phyloP scores from a whole-genome alignment of 129 eudicot genomes.

The Dittrichia graveolens region DNA sequence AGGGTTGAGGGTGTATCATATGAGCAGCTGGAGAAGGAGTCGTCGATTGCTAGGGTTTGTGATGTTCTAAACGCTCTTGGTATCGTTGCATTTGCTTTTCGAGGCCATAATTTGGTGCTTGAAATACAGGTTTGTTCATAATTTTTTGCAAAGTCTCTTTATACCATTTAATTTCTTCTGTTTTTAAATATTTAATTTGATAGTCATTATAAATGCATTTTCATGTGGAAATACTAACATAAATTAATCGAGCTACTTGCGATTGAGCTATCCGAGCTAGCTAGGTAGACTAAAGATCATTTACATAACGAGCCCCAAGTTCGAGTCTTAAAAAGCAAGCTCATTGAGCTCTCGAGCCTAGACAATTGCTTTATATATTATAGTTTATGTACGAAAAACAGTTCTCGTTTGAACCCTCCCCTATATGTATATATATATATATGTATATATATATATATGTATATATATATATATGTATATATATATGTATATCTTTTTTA shows the following conservation, averaged over 20 bases:
- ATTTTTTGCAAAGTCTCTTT: neutral
- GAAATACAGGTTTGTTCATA: constrained; percentile 57
- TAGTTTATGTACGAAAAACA: too few species aligned
- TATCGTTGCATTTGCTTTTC: constrained; percentile 55
- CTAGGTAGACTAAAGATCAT: too few species aligned
- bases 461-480: too few species aligned
- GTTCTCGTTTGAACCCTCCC: too few species aligned
- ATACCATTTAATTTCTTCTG: neutral
- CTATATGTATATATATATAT: too few species aligned
- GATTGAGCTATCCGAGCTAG: too few species aligned
- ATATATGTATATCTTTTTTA: too few species aligned
- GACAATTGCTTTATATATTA: too few species aligned
- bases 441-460: too few species aligned
- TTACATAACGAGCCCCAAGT: too few species aligned
- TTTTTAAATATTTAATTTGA: neutral
- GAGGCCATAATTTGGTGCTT: constrained; percentile 64
- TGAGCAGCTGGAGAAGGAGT: constrained; percentile 2
- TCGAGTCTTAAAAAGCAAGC: too few species aligned
- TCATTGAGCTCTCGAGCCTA: too few species aligned
- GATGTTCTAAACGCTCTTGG: constrained; percentile 58
- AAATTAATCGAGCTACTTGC: neutral
- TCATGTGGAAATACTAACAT: neutral
- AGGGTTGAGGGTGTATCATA: constrained; percentile 27
- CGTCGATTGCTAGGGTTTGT: constrained; percentile 28
- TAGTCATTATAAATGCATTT: neutral